A percentile compares a stretch with the other conserved stretches of the same genome.
Conservation (phyloP, 768 basidiomycete species). For the Roridomyces roridus region DNA sequence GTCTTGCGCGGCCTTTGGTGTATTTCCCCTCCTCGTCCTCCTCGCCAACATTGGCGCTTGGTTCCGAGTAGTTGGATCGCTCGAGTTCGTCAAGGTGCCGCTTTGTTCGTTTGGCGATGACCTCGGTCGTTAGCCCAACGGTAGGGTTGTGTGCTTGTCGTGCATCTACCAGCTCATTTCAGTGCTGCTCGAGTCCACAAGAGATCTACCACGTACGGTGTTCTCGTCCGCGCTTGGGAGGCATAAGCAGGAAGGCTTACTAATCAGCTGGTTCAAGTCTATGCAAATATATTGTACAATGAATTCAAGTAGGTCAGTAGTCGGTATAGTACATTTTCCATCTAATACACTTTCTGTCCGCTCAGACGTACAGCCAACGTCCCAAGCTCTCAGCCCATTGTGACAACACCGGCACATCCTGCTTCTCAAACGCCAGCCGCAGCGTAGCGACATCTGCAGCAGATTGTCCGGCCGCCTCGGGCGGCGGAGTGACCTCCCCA, state of each 20-base stretch:
- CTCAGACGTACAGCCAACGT: constrained; percentile 67
- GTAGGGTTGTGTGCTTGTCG: constrained; percentile 54
- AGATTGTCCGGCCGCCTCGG: constrained; percentile 48
- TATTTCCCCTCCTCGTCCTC: constrained; percentile 23
- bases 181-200: no score
- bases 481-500: constrained; percentile 57
- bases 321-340: neutral
- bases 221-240: constrained; percentile 22
- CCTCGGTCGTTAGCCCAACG: constrained; percentile 59
- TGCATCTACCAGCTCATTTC: constrained; percentile 41
- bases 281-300: no score
- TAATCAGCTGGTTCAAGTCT: no score
- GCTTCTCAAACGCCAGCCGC: constrained; percentile 51
- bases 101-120: constrained; percentile 77
- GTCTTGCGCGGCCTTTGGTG: constrained; percentile 24
- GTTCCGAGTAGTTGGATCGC: constrained; percentile 2
- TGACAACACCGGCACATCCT: constrained; percentile 47
- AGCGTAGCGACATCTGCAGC: constrained; percentile 32
- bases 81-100: constrained; percentile 83
- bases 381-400: constrained; percentile 61
- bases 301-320: no score
- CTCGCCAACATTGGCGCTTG: constrained; percentile 14
- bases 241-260: no score
- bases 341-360: neutral
- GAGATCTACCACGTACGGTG: constrained; percentile 8